Evolutionary conservation across 2,329 filamentous ascomycete genomes (phyloP).

Genomic region (Rhytidhysteron rufulum): DNA sequence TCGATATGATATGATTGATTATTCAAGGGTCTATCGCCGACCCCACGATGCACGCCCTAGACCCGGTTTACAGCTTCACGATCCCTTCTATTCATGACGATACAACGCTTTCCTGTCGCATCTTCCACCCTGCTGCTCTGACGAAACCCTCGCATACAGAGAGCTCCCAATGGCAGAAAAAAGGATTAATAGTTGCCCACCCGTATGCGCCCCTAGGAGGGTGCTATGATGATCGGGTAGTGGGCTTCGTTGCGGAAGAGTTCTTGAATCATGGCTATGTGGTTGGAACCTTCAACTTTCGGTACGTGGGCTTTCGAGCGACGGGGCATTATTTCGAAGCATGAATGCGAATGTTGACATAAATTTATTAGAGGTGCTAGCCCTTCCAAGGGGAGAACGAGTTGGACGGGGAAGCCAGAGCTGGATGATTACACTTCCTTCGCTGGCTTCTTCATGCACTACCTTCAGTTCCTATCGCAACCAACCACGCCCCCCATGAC

Average conservation of each 20-base stretch:
- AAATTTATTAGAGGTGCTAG: slow-evolving; percentile 64
- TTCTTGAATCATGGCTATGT: slow-evolving; percentile 69
- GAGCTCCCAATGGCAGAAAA: slow-evolving; percentile 32
- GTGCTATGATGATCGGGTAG: slow-evolving; percentile 75
- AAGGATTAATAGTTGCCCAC: slow-evolving; percentile 72
- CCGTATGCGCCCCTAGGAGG: slow-evolving; percentile 89
- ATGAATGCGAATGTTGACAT: neutral
- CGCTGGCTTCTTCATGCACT: slow-evolving; percentile 74
- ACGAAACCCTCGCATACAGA: slow-evolving; percentile 9
- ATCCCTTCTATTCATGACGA: slow-evolving; percentile 84
- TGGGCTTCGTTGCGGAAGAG: slow-evolving; percentile 60
- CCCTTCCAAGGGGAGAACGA: slow-evolving; percentile 71
- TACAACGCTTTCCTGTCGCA: slow-evolving; percentile 69
- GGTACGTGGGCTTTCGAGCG: slow-evolving; percentile 47
- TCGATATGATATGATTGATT: too few species aligned
- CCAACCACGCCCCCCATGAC: slow-evolving; percentile 11
- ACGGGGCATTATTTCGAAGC: neutral
- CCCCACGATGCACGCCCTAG: slow-evolving; percentile 20
- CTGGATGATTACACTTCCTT: slow-evolving; percentile 78
- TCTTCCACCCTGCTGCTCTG: slow-evolving; percentile 59
- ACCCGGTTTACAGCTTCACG: slow-evolving; percentile 57
- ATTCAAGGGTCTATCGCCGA: too few species aligned
- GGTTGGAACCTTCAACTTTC: slow-evolving; percentile 88
- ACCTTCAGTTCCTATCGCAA: slow-evolving; percentile 56
- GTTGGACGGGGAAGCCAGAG: slow-evolving; percentile 82